A percentile compares a stretch with the other conserved stretches of the same genome.
These are phyloP conservation scores for Pecoramyces ruminantium DNA, from an alignment of 192 early-diverging fungal species.

Conservation along the genomic window DNA sequence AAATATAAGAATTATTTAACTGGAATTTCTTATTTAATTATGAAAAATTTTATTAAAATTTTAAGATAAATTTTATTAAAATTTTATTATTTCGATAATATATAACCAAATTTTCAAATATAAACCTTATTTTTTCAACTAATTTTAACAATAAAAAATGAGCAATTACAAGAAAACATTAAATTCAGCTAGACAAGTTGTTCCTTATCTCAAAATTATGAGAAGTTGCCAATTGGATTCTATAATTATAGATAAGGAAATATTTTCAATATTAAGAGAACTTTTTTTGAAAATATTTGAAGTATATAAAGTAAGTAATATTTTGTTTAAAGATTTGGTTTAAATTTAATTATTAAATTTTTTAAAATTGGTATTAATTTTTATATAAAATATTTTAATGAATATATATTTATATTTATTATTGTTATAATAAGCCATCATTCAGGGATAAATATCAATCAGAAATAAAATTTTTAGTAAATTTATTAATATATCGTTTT, in stretches of 20 bases:
- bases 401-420: not conserved
- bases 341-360: no score
- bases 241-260: slow-evolving; percentile 59
- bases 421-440: slow-evolving; percentile 14
- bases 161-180: not conserved
- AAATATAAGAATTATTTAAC: no score
- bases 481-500: slow-evolving; percentile 52
- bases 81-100: no score
- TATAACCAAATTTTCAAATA: no score
- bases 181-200: not conserved
- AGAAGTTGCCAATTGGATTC: slow-evolving; percentile 75
- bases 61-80: no score
- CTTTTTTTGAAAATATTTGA: slow-evolving; percentile 53
- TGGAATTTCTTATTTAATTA: no score
- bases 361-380: no score
- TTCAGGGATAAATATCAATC: slow-evolving; percentile 47
- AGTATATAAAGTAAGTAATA: slow-evolving; percentile 37
- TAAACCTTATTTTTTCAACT: no score
- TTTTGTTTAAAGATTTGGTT: no score
- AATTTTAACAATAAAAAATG: no score
- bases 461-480: slow-evolving; percentile 50
- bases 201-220: slow-evolving; percentile 25
- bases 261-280: slow-evolving; percentile 58
- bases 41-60: no score
- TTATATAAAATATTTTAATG: no score